These are phyloP conservation scores for Fusarium sarcochroum DNA, from an alignment of 2,329 filamentous ascomycete genomes.

Conservation along the genomic window DNA sequence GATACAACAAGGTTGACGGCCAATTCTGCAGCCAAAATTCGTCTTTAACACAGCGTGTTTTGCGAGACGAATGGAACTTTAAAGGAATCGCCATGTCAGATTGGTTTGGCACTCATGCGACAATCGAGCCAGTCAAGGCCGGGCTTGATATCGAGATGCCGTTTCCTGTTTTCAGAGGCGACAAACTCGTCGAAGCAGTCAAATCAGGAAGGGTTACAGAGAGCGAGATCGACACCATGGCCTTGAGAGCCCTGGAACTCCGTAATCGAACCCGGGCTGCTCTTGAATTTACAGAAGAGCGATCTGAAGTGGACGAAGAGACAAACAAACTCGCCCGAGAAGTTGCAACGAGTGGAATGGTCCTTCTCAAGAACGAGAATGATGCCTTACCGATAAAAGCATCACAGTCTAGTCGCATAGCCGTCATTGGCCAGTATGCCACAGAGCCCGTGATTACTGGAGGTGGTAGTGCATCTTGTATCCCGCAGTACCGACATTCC, in stretches of 20 bases:
- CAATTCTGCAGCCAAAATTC: conserved; percentile 19
- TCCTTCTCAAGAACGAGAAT: conserved; percentile 34
- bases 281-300: conserved; percentile 10
- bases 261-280: conserved; percentile 16
- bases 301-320: conserved; percentile 24
- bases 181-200: conserved; percentile 17
- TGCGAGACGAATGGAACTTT: conserved; percentile 31
- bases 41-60: background rate
- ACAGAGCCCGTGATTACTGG: conserved; percentile 23
- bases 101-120: conserved; percentile 39
- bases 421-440: conserved; percentile 31
- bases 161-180: conserved; percentile 27
- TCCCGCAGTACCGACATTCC: conserved; percentile 29
- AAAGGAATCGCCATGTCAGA: conserved; percentile 38
- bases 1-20: conserved; percentile 40
- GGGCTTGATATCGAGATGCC: conserved; percentile 40
- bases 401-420: conserved; percentile 3
- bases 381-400: conserved; percentile 9
- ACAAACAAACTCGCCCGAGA: conserved; percentile 27
- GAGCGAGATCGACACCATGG: conserved; percentile 4
- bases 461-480: conserved; percentile 34
- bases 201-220: background rate
- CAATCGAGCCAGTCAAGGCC: conserved; percentile 8
- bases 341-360: conserved; percentile 16
- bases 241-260: conserved; percentile 11